These are phyloP conservation scores for Neonectria ditissima DNA, from an alignment of 2,329 filamentous ascomycete species.

Conservation along the genomic window DNA sequence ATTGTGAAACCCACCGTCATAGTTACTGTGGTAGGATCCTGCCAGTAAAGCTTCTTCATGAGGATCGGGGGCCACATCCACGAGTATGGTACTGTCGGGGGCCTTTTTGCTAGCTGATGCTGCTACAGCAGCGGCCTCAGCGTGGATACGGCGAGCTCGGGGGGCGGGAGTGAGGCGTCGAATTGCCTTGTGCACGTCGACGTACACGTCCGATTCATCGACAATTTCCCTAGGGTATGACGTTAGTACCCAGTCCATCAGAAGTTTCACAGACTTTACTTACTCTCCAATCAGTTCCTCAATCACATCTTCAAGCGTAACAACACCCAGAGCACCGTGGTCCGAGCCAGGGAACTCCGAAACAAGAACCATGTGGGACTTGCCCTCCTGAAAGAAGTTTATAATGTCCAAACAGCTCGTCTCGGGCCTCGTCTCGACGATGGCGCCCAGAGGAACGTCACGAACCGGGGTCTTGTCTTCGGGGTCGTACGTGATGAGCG, in stretches of 20 bases:
- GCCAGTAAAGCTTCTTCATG: slow-evolving; percentile 46
- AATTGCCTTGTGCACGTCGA: slow-evolving; percentile 98
- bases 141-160: slow-evolving; percentile 70
- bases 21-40: slow-evolving; percentile 55
- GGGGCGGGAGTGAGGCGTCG: slow-evolving; percentile 88
- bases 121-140: slow-evolving; percentile 47
- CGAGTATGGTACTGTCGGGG: slow-evolving; percentile 46
- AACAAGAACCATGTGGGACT: slow-evolving; percentile 98
- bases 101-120: slow-evolving; percentile 48
- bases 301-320: slow-evolving; percentile 97
- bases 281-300: slow-evolving; percentile 98
- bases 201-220: slow-evolving; percentile 97
- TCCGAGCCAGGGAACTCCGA: slow-evolving; percentile 92
- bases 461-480: slow-evolving; percentile 89
- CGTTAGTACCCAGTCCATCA: slow-evolving; percentile 27
- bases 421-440: slow-evolving; percentile 93
- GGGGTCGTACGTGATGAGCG: slow-evolving; percentile 97
- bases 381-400: slow-evolving; percentile 99
- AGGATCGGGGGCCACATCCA: slow-evolving; percentile 58
- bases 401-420: slow-evolving; percentile 98
- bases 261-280: slow-evolving; percentile 51
- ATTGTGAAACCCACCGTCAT: slow-evolving; percentile 53
- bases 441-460: slow-evolving; percentile 91
- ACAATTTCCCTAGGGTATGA: slow-evolving; percentile 83
- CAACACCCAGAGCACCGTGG: slow-evolving; percentile 89